Base-by-base conservation (phyloP, 2,329 filamentous ascomycete species). In the Neoascochyta sp. region DNA sequence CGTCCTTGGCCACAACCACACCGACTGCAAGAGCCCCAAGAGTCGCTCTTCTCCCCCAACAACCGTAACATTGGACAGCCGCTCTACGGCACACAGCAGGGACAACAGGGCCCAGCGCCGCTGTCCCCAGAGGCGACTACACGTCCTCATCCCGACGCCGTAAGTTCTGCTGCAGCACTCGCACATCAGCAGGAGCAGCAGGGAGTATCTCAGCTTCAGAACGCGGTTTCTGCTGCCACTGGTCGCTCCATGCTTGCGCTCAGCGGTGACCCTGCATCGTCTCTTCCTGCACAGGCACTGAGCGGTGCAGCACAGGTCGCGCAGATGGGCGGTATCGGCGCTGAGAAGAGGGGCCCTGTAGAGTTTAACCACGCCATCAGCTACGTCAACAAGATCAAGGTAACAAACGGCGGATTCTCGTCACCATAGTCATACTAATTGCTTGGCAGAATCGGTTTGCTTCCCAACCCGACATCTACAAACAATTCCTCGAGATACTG, bases 341-440 rank as follows among this genome's bases (percentile, higher is more conserved):
- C 52, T 59, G 89, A 93, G 63, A 93, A 92, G 57, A 80, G 89
- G 33, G 90, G 89, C 0, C 92, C 92, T 1, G 92, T 98, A 11
- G 92, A 98, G 58, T 98, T 98, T 64, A 98, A 98, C 60, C 92
- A 98, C 66, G 92, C 92, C 1, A 98, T 98, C 43, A 96, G 89
- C 62, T 98, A 98, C 55, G 92, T 98, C 32, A 98, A 98, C 61
- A 98, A 98, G 68, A 98, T 98, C 54, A 98, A 98, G n/a, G n/a
- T n/a, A n/a, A n/a, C n/a, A n/a, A n/a, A n/a, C n/a, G n/a, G n/a
- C n/a, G n/a, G 81, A 20, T 24, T 29, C 17, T 18, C 28, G 21
- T 15, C n/a, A 12, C 11, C 25, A 16, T 20, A 25, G 20, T 16
- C 43, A 50, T 37, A 52, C 25, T 5, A 31, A 16, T 33, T 7